phyloP scores from a whole-genome alignment of 805 yeast genomes.

The Metschnikowia anglica region DNA sequence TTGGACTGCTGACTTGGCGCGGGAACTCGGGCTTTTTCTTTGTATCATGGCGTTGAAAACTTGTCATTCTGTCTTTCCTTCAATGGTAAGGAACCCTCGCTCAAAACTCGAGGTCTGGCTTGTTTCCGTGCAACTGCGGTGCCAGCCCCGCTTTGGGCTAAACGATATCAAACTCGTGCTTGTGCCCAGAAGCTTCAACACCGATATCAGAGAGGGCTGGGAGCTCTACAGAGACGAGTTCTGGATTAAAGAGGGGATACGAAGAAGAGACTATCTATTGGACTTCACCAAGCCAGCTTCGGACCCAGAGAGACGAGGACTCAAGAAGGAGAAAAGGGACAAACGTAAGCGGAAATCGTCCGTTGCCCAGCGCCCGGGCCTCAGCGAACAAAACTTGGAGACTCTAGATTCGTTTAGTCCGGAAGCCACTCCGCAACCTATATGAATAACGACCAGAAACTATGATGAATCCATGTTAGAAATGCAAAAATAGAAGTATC shows the following conservation, averaged over 20 bases:
- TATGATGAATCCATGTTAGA: background rate
- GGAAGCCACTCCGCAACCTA: background rate
- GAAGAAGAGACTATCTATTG: slow-evolving; percentile 46
- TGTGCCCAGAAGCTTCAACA: slow-evolving; percentile 76
- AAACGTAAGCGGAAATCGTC: slow-evolving; percentile 27
- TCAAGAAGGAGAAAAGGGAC: slow-evolving; percentile 40
- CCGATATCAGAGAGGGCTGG: slow-evolving; percentile 91
- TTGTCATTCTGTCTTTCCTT: slow-evolving; percentile 38
- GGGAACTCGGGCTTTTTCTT: slow-evolving; percentile 36
- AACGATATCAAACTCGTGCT: slow-evolving; percentile 78
- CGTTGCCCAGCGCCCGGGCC: slow-evolving; percentile 8
- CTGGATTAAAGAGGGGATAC: slow-evolving; percentile 81
- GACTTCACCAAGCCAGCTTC: slow-evolving; percentile 23
- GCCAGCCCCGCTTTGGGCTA: slow-evolving; percentile 64
- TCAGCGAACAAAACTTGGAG: slow-evolving; percentile 14
- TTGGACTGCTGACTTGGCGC: slow-evolving; percentile 32
- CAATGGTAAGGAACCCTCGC: slow-evolving; percentile 28
- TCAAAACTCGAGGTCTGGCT: slow-evolving; percentile 41
- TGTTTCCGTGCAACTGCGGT: slow-evolving; percentile 42
- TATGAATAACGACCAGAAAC: background rate
- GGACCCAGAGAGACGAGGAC: slow-evolving; percentile 14
- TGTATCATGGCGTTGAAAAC: slow-evolving; percentile 30
- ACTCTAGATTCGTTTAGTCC: slow-evolving; percentile 10
- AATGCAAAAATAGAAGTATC: background rate
- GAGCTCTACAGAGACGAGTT: slow-evolving; percentile 90